Conservation (phyloP, 2,329 filamentous ascomycete genomes). For the Xenoacremonium recifei region DNA sequence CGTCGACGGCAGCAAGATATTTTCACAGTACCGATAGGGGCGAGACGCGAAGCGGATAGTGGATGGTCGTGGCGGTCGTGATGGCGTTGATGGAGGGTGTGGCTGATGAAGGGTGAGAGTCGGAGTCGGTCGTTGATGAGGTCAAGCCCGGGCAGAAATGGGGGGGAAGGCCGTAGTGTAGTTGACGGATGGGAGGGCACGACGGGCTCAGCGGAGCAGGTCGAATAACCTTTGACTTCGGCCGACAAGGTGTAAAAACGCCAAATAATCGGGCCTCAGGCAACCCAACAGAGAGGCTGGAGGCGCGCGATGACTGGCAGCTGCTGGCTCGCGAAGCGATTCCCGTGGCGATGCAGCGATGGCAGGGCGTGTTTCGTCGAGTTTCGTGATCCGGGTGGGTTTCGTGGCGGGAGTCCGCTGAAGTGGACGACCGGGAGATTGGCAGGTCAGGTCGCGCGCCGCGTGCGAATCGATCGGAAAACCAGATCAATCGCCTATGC, state of each 20-base stretch:
- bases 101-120: not conserved
- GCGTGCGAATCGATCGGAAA: no score
- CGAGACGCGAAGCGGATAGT: not conserved
- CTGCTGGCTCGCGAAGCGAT: not conserved
- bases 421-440: no score
- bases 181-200: no score
- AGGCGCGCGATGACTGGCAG: not conserved
- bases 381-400: not conserved
- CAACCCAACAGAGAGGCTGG: not conserved
- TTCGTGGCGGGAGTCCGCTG: no score
- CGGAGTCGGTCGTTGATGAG: slow-evolving; percentile 1
- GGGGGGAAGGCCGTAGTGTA: no score
- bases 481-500: no score
- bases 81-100: not conserved
- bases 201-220: no score
- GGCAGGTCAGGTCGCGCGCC: no score
- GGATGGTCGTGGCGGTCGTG: not conserved
- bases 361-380: not conserved
- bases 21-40: not conserved
- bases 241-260: not conserved
- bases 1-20: not conserved
- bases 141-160: not conserved
- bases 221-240: not conserved
- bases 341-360: not conserved
- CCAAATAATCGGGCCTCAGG: not conserved